phyloP scores from a whole-genome alignment of 305 asterid species.

The Withania somnifera region DNA sequence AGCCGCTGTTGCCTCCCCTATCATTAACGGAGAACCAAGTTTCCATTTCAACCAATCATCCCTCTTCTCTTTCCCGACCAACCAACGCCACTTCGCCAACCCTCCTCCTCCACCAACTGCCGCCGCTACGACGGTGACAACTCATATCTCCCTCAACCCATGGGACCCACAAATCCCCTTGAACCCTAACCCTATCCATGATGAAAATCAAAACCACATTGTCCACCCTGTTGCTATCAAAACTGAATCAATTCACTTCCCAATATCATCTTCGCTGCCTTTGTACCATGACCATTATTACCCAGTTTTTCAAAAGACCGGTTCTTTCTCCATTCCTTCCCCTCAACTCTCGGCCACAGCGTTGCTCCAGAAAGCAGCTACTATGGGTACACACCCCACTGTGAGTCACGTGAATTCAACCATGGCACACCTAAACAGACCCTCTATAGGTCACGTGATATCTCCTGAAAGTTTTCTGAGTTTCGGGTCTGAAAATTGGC shows the following conservation, averaged over 20 bases:
- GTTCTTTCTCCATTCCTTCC: neutral
- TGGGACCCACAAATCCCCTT: slow-evolving; percentile 34
- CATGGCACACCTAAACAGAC: slow-evolving; percentile 62
- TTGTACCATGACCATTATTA: slow-evolving; percentile 22
- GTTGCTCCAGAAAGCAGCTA: slow-evolving; percentile 67
- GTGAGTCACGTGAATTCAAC: slow-evolving; percentile 42
- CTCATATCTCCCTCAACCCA: slow-evolving; percentile 12
- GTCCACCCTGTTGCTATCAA: slow-evolving; percentile 15
- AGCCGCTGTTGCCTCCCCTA: neutral
- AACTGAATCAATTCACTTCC: slow-evolving; percentile 38
- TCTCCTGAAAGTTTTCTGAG: slow-evolving; percentile 13
- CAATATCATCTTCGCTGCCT: slow-evolving; percentile 21
- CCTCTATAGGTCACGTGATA: slow-evolving; percentile 17
- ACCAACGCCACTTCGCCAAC: slow-evolving; percentile 12
- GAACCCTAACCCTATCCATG: slow-evolving; percentile 25
- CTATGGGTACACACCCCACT: slow-evolving; percentile 14
- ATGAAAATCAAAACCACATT: slow-evolving; percentile 7
- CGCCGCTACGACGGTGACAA: neutral
- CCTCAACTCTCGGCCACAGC: slow-evolving; percentile 63
- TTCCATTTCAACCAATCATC: slow-evolving; percentile 12
- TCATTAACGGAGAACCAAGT: slow-evolving; percentile 8
- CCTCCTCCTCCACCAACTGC: neutral
- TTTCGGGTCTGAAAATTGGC: slow-evolving; percentile 29
- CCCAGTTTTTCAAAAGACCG: neutral
- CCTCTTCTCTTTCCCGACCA: slow-evolving; percentile 28